A percentile compares a stretch with the other conserved stretches of the same genome.
These are phyloP conservation scores for Phytophthora macrochlamydospora DNA, from an alignment of 352 stramenopile species.

Conservation along the genomic window DNA sequence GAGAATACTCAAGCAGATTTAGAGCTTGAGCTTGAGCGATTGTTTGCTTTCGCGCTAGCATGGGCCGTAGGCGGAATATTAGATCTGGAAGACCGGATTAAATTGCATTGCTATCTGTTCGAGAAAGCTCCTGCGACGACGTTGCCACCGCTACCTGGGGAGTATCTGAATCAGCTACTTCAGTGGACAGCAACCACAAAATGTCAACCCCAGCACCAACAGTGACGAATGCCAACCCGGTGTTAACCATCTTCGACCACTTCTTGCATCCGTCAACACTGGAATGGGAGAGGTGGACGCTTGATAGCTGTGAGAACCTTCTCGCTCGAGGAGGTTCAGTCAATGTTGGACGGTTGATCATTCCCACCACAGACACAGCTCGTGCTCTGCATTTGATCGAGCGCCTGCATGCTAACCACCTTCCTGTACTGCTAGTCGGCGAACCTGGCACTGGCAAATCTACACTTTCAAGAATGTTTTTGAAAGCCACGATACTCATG, in stretches of 20 bases:
- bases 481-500: slow-evolving; percentile 25
- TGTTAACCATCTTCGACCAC: slow-evolving; percentile 91
- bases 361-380: slow-evolving; percentile 88
- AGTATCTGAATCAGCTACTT: slow-evolving; percentile 4
- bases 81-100: slow-evolving; percentile 77
- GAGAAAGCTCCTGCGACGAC: slow-evolving; percentile 33
- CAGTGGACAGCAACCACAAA: slow-evolving; percentile 2
- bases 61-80: slow-evolving; percentile 89
- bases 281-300: slow-evolving; percentile 89
- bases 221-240: slow-evolving; percentile 7
- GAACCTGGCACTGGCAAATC: slow-evolving; percentile 90
- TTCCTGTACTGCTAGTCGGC: slow-evolving; percentile 84
- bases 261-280: slow-evolving; percentile 89
- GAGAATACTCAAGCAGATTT: slow-evolving; percentile 45
- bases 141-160: slow-evolving; percentile 28
- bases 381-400: slow-evolving; percentile 75
- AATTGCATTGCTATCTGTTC: slow-evolving; percentile 75
- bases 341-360: slow-evolving; percentile 84
- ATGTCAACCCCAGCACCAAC: background rate
- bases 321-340: slow-evolving; percentile 31
- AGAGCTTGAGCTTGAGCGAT: slow-evolving; percentile 74
- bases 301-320: slow-evolving; percentile 44
- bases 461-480: slow-evolving; percentile 84
- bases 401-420: slow-evolving; percentile 52
- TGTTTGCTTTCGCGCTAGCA: slow-evolving; percentile 85